Evolutionary conservation across 78 protist species (phyloP).

Genomic region (Dictyostelium discoideum): dicty_2.7 NC_007091.3:3247501-3248000

Average conservation of each 20-base stretch:
- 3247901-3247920: conserved; percentile 28
- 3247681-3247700: background rate
- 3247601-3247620: background rate
- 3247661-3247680: background rate
- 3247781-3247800: background rate
- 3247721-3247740: background rate
- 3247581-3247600: background rate
- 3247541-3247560: conserved; percentile 15
- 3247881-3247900: too few relatives aligned
- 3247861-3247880: too few relatives aligned
- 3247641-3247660: background rate
- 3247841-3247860: too few relatives aligned
- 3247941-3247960: conserved; percentile 53
- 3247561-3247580: background rate
- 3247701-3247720: background rate
- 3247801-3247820: conserved; percentile 27
- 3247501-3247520: background rate
- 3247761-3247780: background rate
- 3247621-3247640: background rate
- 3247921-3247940: conserved; percentile 60
- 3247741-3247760: background rate
- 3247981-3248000: conserved; percentile 56
- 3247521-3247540: background rate
- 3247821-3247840: background rate
- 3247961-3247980: conserved; percentile 71